Evolutionary conservation across 306 rosid species (phyloP).

Genomic region (Trifolium subterraneum): DNA sequence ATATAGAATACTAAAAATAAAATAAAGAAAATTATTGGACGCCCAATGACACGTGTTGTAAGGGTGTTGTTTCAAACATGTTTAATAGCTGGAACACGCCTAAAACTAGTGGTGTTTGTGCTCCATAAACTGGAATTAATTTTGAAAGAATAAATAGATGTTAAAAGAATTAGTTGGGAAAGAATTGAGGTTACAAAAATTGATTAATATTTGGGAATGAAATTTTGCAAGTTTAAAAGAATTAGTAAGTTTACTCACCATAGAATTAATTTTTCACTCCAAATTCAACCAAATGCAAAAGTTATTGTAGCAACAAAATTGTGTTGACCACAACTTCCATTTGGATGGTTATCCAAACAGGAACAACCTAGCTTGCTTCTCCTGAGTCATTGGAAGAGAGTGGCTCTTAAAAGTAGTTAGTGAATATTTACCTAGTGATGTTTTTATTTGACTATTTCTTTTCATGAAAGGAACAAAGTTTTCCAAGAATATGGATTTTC

Average conservation of each 20-base stretch:
- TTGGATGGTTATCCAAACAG: neutral
- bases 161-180: neutral
- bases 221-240: neutral
- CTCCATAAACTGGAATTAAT: slow-evolving; percentile 7
- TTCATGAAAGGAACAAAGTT: neutral
- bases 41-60: neutral
- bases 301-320: neutral
- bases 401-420: neutral
- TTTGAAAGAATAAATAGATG: neutral
- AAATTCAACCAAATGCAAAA: neutral
- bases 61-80: neutral
- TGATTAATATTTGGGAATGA: neutral
- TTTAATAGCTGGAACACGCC: neutral
- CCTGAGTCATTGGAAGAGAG: neutral
- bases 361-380: neutral
- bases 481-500: neutral
- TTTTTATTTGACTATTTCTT: slow-evolving; percentile 1
- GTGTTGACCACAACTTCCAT: neutral
- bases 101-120: neutral
- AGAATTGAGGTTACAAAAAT: neutral
- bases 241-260: neutral
- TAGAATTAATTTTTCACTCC: neutral
- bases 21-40: neutral
- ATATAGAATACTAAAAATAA: neutral
- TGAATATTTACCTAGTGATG: neutral